Evolutionary conservation across 2,329 filamentous ascomycete genomes (phyloP).

Genomic region (Calonectria pteridis): DNA sequence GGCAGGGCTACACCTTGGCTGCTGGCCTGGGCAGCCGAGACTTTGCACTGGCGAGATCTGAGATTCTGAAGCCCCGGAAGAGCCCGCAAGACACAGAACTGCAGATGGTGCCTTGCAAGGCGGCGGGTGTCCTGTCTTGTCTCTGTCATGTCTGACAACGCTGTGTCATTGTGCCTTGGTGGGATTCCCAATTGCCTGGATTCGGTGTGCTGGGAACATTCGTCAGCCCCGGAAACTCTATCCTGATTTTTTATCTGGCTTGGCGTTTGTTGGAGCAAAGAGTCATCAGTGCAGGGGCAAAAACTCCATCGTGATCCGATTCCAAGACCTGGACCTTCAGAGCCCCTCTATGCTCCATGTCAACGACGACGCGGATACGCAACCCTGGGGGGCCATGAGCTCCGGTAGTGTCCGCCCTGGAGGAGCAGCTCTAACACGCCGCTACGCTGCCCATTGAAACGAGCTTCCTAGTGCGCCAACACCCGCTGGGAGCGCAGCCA

Average conservation of each 20-base stretch:
- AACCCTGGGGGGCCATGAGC: not conserved
- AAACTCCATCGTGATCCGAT: constrained; percentile 1
- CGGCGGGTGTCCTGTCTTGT: not conserved
- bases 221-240: constrained; percentile 2
- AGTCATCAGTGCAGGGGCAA: not conserved
- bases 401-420: not conserved
- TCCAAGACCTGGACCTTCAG: not conserved
- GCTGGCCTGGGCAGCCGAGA: not conserved
- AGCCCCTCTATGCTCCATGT: not conserved
- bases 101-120: not conserved
- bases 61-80: not conserved
- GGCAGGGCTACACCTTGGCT: not conserved
- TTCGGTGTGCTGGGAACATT: not conserved
- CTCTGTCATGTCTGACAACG: not conserved
- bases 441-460: not conserved
- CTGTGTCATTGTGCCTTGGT: not conserved
- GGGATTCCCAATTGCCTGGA: not conserved
- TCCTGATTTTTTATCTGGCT: not conserved
- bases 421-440: not conserved
- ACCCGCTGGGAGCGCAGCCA: constrained; percentile 15
- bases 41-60: constrained; percentile 1
- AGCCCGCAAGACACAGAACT: not conserved
- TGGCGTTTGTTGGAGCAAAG: not conserved
- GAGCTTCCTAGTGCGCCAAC: not conserved
- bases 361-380: constrained; percentile 1